phyloP scores from a whole-genome alignment of 208 protist genomes.

The Trypanosoma rangeli region DNA sequence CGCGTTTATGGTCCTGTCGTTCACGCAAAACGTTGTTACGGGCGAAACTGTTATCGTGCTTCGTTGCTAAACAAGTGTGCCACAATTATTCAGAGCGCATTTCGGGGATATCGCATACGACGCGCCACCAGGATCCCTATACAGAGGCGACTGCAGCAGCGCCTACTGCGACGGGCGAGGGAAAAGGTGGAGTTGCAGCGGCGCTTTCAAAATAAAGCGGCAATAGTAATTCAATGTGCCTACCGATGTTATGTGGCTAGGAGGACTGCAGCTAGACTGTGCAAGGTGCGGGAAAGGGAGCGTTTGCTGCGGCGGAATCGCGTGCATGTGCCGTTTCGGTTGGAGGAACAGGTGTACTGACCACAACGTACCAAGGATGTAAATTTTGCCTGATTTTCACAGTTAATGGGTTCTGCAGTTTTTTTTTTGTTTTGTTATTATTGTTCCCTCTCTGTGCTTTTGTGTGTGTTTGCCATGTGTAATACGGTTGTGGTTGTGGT shows the following conservation, averaged over 20 bases:
- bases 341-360: conserved; percentile 37
- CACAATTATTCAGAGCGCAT: conserved; percentile 61
- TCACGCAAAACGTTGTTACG: conserved; percentile 54
- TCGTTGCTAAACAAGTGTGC: conserved; percentile 43
- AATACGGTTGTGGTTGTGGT: background rate
- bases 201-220: conserved; percentile 1
- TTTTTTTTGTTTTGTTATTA: background rate
- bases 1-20: conserved; percentile 47
- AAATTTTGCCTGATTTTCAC: background rate
- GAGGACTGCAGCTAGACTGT: background rate
- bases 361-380: conserved; percentile 7
- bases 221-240: conserved; percentile 29
- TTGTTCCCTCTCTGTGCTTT: background rate
- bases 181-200: background rate
- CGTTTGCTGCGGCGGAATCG: conserved; percentile 18
- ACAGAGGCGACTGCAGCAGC: conserved; percentile 4
- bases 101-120: conserved; percentile 39
- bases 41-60: conserved; percentile 64
- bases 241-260: conserved; percentile 27
- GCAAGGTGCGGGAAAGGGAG: conserved; percentile 8
- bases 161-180: background rate
- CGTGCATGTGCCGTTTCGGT: conserved; percentile 22
- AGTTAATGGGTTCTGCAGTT: background rate
- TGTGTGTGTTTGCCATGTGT: background rate
- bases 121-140: conserved; percentile 8